These are phyloP conservation scores for Rosa hybrid DNA, from an alignment of 331 rosid species.

Conservation along the genomic window DNA sequence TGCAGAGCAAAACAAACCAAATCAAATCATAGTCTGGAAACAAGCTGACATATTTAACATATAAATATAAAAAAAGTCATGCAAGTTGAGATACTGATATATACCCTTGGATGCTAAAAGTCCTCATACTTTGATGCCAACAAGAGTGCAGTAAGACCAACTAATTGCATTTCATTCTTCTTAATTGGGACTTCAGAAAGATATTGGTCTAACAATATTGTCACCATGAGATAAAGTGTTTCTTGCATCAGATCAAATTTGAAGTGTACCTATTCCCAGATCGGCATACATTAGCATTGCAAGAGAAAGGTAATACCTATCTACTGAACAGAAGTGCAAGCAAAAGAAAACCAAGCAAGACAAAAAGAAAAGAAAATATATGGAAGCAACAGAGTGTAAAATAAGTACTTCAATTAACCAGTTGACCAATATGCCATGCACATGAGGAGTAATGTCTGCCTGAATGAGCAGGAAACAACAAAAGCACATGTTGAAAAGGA, in stretches of 20 bases:
- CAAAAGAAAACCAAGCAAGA: background rate
- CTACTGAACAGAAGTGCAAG: conserved; percentile 3
- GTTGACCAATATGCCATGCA: conserved; percentile 86
- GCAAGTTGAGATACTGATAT: conserved; percentile 16
- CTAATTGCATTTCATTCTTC: conserved; percentile 78
- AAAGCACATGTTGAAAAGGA: no score
- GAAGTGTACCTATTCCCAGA: conserved; percentile 67
- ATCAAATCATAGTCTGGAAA: conserved; percentile 16
- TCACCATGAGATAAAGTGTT: conserved; percentile 76
- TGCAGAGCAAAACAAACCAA: conserved; percentile 15
- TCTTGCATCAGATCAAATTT: conserved; percentile 93
- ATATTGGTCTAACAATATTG: conserved; percentile 81
- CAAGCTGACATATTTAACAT: conserved; percentile 10
- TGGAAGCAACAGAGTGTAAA: conserved; percentile 22
- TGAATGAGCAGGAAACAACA: conserved; percentile 56
- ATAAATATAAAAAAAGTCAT: background rate
- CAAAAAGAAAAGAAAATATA: background rate
- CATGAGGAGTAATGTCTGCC: conserved; percentile 62
- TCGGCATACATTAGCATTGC: conserved; percentile 21
- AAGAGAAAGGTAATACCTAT: conserved; percentile 16
- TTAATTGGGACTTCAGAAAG: conserved; percentile 61
- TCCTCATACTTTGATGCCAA: conserved; percentile 94
- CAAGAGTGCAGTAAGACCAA: conserved; percentile 86
- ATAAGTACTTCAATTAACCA: conserved; percentile 84
- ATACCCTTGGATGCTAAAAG: conserved; percentile 91